Percentiles rank a stretch among this genome's conserved stretches.
Conservation (phyloP, 2,329 filamentous ascomycete genomes). For the Chaetomium strumarium region DNA sequence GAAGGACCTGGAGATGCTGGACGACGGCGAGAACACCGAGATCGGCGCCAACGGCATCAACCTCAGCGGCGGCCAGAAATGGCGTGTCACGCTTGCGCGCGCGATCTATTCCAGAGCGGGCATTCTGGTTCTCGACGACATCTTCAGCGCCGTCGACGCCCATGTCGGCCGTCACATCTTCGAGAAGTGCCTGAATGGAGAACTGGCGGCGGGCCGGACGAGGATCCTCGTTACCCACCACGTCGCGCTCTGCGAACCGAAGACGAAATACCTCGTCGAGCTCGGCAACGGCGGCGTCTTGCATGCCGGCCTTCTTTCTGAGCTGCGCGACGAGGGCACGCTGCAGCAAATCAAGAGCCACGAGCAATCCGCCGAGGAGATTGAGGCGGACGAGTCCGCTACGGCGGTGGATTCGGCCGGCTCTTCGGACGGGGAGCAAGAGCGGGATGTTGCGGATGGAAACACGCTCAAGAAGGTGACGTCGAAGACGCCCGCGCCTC, state of each 20-base stretch:
- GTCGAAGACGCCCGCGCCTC: conserved; percentile 44
- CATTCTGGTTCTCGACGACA: conserved; percentile 73
- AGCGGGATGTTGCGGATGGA: conserved; percentile 35
- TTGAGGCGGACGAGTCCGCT: conserved; percentile 43
- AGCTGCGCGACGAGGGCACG: conserved; percentile 54
- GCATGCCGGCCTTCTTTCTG: conserved; percentile 57
- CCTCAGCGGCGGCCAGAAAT: conserved; percentile 76
- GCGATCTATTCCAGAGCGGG: conserved; percentile 74
- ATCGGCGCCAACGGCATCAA: conserved; percentile 83
- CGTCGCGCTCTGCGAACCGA: conserved; percentile 62
- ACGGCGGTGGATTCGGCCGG: conserved; percentile 53
- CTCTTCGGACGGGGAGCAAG: conserved; percentile 37
- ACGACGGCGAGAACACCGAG: conserved; percentile 72
- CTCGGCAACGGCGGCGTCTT: conserved; percentile 63
- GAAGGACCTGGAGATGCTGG: conserved; percentile 70
- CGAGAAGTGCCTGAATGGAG: conserved; percentile 66
- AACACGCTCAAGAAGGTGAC: conserved; percentile 44
- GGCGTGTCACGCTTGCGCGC: conserved; percentile 73
- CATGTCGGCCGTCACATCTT: conserved; percentile 76
- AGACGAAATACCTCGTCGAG: conserved; percentile 68
- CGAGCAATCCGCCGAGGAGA: conserved; percentile 42
- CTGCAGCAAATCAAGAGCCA: conserved; percentile 53
- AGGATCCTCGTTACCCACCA: conserved; percentile 78
- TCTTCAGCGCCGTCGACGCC: conserved; percentile 77
- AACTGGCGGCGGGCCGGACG: conserved; percentile 63